Evolutionary conservation across 495 filamentous ascomycete species (phyloP).

Genomic region (Daldinia grandis): DNA sequence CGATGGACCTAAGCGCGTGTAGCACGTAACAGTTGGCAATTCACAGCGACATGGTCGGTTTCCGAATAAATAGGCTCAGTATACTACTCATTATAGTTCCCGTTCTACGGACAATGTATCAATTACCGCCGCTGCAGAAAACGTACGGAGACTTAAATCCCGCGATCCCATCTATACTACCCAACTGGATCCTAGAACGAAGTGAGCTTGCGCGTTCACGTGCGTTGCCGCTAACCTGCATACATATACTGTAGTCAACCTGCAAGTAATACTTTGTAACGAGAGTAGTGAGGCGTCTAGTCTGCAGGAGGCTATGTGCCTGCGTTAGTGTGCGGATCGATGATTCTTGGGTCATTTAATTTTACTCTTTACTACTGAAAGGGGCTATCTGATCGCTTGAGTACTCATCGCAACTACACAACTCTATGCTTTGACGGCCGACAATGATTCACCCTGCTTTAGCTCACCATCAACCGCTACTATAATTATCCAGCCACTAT

Average conservation of each 20-base stretch:
- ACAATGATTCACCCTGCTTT: not conserved
- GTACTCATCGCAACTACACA: not conserved
- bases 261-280: slow-evolving; percentile 21
- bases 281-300: slow-evolving; percentile 9
- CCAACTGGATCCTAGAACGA: slow-evolving; percentile 21
- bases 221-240: slow-evolving; percentile 32
- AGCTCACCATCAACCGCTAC: slow-evolving; percentile 1
- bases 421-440: not conserved
- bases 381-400: not conserved
- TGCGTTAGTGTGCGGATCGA: slow-evolving; percentile 19
- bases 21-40: not conserved
- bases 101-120: not conserved
- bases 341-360: not conserved
- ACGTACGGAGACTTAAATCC: slow-evolving; percentile 33
- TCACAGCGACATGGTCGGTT: not conserved
- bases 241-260: slow-evolving; percentile 3
- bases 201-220: slow-evolving; percentile 32
- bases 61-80: not conserved
- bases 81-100: slow-evolving; percentile 4
- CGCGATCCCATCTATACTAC: slow-evolving; percentile 33
- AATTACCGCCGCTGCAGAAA: slow-evolving; percentile 9
- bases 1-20: not conserved
- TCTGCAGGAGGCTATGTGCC: slow-evolving; percentile 24
- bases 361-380: not conserved
- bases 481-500: slow-evolving; percentile 16